phyloP scores from a whole-genome alignment of 495 filamentous ascomycete genomes.

The Hapsidospora chrysogenum region DNA sequence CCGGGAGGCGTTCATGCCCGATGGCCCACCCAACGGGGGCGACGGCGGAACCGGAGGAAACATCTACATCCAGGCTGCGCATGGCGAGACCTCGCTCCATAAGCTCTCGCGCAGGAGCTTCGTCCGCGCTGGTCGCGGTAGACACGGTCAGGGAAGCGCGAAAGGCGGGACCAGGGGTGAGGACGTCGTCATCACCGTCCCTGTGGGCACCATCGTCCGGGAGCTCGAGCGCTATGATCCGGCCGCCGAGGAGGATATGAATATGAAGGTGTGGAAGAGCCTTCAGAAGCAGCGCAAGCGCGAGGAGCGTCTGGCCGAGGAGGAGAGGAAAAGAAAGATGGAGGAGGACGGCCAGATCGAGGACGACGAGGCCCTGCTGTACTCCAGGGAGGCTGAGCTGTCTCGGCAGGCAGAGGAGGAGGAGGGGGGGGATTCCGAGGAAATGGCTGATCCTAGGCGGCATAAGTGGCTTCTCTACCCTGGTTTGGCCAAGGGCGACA shows the following conservation, averaged over 20 bases:
- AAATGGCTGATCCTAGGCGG: conserved; percentile 19
- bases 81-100: conserved; percentile 78
- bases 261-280: conserved; percentile 14
- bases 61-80: conserved; percentile 86
- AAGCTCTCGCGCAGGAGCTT: conserved; percentile 68
- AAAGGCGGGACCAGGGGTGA: conserved; percentile 67
- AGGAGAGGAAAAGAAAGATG: conserved; percentile 5
- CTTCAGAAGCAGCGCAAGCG: conserved; percentile 14
- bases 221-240: conserved; percentile 70
- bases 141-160: conserved; percentile 71
- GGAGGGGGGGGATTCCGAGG: conserved; percentile 14
- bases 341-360: conserved; percentile 3
- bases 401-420: conserved; percentile 1
- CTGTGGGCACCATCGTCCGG: conserved; percentile 78
- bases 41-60: conserved; percentile 85
- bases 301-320: conserved; percentile 14
- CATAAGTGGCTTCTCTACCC: conserved; percentile 81
- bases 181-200: conserved; percentile 77
- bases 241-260: conserved; percentile 41
- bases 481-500: conserved; percentile 48
- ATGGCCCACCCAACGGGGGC: conserved; percentile 92
- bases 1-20: conserved; percentile 69
- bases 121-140: conserved; percentile 63
- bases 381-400: background rate
- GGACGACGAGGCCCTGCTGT: conserved; percentile 12